These are phyloP conservation scores for Macroventuria anomochaeta DNA, from an alignment of 2,329 filamentous ascomycete species.

Conservation along the genomic window DNA sequence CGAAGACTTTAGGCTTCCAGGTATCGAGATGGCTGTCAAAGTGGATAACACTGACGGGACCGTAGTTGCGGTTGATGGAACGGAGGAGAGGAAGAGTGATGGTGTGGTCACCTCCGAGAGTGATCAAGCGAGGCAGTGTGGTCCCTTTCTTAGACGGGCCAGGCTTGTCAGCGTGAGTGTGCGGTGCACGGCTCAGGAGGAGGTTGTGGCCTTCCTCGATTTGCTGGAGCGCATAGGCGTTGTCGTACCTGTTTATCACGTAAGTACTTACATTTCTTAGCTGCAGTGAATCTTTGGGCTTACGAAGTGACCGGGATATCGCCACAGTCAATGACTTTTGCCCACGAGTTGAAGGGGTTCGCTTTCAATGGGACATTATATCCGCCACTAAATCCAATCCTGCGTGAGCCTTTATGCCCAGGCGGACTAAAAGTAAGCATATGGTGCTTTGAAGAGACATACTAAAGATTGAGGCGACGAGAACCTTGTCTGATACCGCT, in stretches of 20 bases:
- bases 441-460: conserved; percentile 53
- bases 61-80: conserved; percentile 69
- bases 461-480: conserved; percentile 86
- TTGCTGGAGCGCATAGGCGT: conserved; percentile 79
- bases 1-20: conserved; percentile 86
- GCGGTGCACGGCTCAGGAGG: conserved; percentile 73
- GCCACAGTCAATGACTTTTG: conserved; percentile 80
- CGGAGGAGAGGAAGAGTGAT: conserved; percentile 65
- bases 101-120: conserved; percentile 69
- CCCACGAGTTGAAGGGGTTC: conserved; percentile 83
- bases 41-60: conserved; percentile 69
- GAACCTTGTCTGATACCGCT: conserved; percentile 87
- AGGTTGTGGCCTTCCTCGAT: conserved; percentile 85
- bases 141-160: conserved; percentile 75
- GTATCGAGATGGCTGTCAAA: conserved; percentile 68
- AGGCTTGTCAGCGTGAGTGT: conserved; percentile 69
- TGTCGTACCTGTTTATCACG: conserved; percentile 70
- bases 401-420: conserved; percentile 56
- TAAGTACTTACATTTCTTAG: not conserved
- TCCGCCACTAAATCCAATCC: conserved; percentile 70
- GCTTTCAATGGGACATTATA: conserved; percentile 83
- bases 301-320: conserved; percentile 86
- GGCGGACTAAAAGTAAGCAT: conserved; percentile 48
- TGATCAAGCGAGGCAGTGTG: conserved; percentile 82
- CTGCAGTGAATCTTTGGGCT: conserved; percentile 41